These are phyloP conservation scores for Tubosaeta sp. DNA, from an alignment of 768 basidiomycete species.

Conservation along the genomic window DNA sequence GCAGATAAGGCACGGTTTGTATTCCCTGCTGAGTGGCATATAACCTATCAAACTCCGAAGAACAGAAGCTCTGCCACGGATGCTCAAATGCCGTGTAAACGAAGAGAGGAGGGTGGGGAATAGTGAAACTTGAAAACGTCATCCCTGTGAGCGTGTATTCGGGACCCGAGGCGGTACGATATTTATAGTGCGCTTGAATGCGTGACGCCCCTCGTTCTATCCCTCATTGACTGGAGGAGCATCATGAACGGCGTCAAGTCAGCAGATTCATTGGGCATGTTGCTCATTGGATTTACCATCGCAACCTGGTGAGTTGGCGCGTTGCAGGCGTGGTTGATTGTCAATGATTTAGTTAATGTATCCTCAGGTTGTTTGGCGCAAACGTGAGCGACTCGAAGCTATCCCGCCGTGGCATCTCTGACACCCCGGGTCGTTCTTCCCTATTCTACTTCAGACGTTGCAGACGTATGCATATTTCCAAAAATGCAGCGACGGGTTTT, in stretches of 20 bases:
- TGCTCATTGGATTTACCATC: constrained; percentile 9
- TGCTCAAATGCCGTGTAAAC: neutral
- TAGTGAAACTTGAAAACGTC: neutral
- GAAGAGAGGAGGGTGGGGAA: neutral
- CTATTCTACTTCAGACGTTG: constrained; percentile 4
- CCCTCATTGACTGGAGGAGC: neutral
- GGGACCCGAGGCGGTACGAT: neutral
- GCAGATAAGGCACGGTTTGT: neutral
- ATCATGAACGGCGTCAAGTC: neutral
- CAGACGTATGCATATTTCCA: constrained; percentile 9
- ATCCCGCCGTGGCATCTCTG: too few relatives aligned
- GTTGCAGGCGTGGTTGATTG: too few relatives aligned
- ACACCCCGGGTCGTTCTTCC: too few relatives aligned
- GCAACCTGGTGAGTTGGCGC: constrained; percentile 9
- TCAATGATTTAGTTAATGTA: too few relatives aligned
- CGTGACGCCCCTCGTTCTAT: neutral
- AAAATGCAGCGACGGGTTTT: neutral
- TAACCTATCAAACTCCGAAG: neutral
- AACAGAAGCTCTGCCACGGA: neutral
- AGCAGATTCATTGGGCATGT: constrained; percentile 5
- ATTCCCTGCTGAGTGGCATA: neutral
- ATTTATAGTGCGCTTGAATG: neutral
- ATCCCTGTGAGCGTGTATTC: neutral
- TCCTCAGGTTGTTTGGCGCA: neutral
- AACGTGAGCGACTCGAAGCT: neutral